Evolutionary conservation across 1,284 basidiomycete genomes (phyloP), one percentile per base, ranked within the genome.

Genomic region (Mycosarcoma mackinlayi): DNA sequence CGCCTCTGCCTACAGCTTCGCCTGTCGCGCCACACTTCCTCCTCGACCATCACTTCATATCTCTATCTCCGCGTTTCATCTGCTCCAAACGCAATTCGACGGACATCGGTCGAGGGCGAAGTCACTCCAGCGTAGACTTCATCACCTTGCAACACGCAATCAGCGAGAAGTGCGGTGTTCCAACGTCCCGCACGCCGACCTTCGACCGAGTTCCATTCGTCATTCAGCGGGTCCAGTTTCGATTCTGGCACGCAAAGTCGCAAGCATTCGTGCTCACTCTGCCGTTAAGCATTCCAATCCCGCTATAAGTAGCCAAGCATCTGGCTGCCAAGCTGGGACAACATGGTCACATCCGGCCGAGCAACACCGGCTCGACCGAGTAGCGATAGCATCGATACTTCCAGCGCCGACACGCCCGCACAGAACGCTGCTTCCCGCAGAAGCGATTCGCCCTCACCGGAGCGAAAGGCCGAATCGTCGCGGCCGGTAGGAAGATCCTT

Each of bases 361-460:
- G 51, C 54, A 33, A 55, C 56, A 24, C 46, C 56, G 14, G 63
- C 63, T 59, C 52, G 45, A 11, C 45, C 38, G 49, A 69, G 66
- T 56, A 47, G 51, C 46, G 61, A 70, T 31, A 70, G 56, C 49
- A 64, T 70, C 40, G 54, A 52, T 34, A 57, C 66, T 2, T 49
- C 52, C 25, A 52, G 37, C 37, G 59, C 38, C 10, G 60, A 30
- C 19, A 45, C 47, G 21, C 56, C 38, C 14, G 27, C 18, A 31
- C 35, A 45, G 13, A 46, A 51, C 40, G 23, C 44, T 23, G 14
- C 39, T 33, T 52, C 56, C 2, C 31, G 47, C 33, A 39, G 51
- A 30, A 59, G 66, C 53, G 39, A 54, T 16, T 71, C 68, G 3
- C 52, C 63, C 4, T 54, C 64, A 10, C 69, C 64, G 39, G 59